A percentile compares a stretch with the other conserved stretches of the same genome.
Evolutionary conservation across 1,284 basidiomycete species (phyloP).

Genomic region (Apiotrichum domesticum): DNA sequence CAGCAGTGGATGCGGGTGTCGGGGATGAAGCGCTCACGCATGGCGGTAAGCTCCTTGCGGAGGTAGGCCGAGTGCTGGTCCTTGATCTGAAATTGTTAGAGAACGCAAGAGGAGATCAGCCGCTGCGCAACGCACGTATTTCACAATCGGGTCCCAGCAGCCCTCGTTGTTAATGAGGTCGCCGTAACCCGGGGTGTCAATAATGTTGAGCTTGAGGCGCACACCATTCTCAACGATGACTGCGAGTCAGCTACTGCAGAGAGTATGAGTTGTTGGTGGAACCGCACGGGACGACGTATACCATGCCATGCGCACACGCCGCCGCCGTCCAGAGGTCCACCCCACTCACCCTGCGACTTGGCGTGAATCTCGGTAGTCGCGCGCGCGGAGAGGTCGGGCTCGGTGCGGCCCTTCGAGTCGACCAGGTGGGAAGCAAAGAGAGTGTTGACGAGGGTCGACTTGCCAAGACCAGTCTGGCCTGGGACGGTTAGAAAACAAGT

Average conservation of each 20-base stretch:
- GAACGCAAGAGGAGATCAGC: not conserved
- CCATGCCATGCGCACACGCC: too few relatives aligned
- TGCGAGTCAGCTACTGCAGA: conserved; percentile 39
- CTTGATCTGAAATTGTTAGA: conserved; percentile 44
- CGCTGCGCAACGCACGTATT: conserved; percentile 67
- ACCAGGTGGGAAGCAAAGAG: conserved; percentile 97
- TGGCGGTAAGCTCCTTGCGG: conserved; percentile 96
- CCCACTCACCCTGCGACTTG: conserved; percentile 80
- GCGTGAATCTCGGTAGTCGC: conserved; percentile 96
- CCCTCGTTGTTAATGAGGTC: conserved; percentile 99
- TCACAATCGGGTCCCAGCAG: conserved; percentile 98
- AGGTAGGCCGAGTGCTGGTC: conserved; percentile 99
- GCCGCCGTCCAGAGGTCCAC: too few relatives aligned
- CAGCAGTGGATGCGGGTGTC: conserved; percentile 99
- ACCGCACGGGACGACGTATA: too few relatives aligned
- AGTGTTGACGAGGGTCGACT: conserved; percentile 97
- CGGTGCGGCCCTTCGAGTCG: conserved; percentile 90
- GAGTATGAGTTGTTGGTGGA: too few relatives aligned
- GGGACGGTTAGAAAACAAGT: conserved; percentile 3
- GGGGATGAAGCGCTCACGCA: conserved; percentile 96
- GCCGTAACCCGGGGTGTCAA: conserved; percentile 97
- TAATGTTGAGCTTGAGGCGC: conserved; percentile 90
- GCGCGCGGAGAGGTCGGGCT: conserved; percentile 77
- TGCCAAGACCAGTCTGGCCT: conserved; percentile 97
- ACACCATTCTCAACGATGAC: conserved; percentile 97